phyloP scores from a whole-genome alignment of 306 rosid species.

The Biancaea sappan region DNA sequence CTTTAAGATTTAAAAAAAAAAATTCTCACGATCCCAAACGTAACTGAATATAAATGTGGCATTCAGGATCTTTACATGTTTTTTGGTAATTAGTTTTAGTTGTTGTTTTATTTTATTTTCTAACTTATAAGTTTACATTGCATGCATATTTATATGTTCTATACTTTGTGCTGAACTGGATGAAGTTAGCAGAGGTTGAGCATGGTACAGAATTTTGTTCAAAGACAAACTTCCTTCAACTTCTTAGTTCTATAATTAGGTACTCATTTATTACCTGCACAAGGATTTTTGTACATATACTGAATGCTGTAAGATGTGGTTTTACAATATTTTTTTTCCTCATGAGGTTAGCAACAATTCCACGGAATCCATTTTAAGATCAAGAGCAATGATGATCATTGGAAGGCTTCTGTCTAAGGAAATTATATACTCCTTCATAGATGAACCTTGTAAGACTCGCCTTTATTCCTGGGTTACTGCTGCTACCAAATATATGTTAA shows the following conservation, averaged over 20 bases:
- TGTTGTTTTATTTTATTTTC: background rate
- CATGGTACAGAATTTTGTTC: slow-evolving; percentile 79
- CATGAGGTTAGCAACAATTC: slow-evolving; percentile 56
- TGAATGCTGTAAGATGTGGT: slow-evolving; percentile 15
- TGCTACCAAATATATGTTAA: slow-evolving; percentile 8
- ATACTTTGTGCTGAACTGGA: slow-evolving; percentile 34
- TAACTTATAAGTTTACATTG: background rate
- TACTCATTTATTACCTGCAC: slow-evolving; percentile 32
- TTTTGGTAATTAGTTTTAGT: slow-evolving; percentile 7
- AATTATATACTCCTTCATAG: slow-evolving; percentile 48
- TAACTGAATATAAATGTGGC: background rate
- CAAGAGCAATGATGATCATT: slow-evolving; percentile 80
- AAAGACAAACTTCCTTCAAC: slow-evolving; percentile 67
- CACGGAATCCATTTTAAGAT: slow-evolving; percentile 61
- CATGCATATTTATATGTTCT: background rate
- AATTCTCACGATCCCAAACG: background rate
- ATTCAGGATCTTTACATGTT: slow-evolving; percentile 3
- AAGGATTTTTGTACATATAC: background rate
- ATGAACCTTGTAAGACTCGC: slow-evolving; percentile 69
- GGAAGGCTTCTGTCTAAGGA: slow-evolving; percentile 85
- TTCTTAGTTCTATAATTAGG: slow-evolving; percentile 81
- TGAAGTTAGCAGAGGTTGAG: slow-evolving; percentile 77
- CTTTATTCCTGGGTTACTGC: slow-evolving; percentile 14
- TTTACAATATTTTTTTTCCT: slow-evolving; percentile 25
- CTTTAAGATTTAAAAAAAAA: background rate